Conservation (phyloP, 306 rosid species). For the Spatholobus suberectus region DNA sequence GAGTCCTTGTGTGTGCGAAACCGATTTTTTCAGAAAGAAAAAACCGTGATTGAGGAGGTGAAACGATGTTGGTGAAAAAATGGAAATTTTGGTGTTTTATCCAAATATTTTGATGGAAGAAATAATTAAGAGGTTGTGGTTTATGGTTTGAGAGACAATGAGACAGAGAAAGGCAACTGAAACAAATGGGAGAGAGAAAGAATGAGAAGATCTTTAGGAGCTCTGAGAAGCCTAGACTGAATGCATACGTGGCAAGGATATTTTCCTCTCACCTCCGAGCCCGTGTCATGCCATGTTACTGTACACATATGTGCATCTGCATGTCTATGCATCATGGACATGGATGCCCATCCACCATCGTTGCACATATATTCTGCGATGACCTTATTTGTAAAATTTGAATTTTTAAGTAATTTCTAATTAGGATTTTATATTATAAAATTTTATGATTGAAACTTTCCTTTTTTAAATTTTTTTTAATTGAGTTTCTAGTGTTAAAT, state of each 20-base stretch:
- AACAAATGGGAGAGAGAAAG: conserved; percentile 33
- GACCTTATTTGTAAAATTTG: too few relatives aligned
- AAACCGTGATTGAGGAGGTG: not conserved
- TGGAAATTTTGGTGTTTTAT: not conserved
- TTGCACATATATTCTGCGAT: not conserved
- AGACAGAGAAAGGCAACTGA: not conserved
- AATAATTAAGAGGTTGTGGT: conserved; percentile 44
- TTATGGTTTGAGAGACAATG: not conserved
- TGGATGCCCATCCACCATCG: not conserved
- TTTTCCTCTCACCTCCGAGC: conserved; percentile 65
- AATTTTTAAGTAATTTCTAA: too few relatives aligned
- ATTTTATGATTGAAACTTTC: too few relatives aligned
- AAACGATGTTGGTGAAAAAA: conserved; percentile 15
- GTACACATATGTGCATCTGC: not conserved
- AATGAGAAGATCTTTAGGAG: conserved; percentile 72
- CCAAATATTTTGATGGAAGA: not conserved
- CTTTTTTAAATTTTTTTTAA: too few relatives aligned
- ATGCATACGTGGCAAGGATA: conserved; percentile 85
- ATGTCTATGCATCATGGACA: conserved; percentile 1
- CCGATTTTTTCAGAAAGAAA: conserved; percentile 10
- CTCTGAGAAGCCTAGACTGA: conserved; percentile 46
- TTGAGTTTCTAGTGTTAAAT: too few relatives aligned
- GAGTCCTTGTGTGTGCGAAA: not conserved
- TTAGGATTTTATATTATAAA: too few relatives aligned
- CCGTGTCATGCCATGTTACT: conserved; percentile 46